Base-by-base conservation (phyloP, 441 rosid species). In the Capsella rubella region DNA sequence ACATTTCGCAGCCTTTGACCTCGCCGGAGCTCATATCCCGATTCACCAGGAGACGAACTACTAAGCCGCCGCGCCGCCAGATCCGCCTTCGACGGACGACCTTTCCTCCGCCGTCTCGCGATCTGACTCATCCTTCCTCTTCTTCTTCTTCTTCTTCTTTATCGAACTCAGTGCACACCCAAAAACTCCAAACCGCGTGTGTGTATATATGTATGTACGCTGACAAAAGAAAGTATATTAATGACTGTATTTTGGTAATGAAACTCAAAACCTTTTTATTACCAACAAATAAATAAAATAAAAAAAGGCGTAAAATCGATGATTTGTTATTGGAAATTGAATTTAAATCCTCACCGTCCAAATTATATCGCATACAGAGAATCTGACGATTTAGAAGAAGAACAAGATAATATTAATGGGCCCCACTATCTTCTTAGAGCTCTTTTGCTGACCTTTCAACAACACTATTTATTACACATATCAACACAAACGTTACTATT, bases 1-100 rank as follows among this genome's bases (percentile, higher is more conserved):
- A 87, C 97, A 89, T 87, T 94, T 73, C 97, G 84, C 52, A 88
- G 91, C 37, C 97, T 87, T 75, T 82, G 86, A 78, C 95, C 90
- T 43, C 91, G 89, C 53, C 97, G 88, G 4, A 82, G 78, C 62
- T 84, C 87, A 8, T 80, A 43, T 14, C 82, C 87, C 10, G 85
- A 63, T 15, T 77, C 74, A 3, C 68, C 46, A 27, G 63, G 78
- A 5, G 73, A 67, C 1, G 76, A 61, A 27, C 63, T 68, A 35
- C 78, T 59, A 32, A 85, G 86, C 6, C 82, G 82, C 4, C 11
- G 54, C 11, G 25, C 49, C 12, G 88, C 88, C 83, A 87, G 99
- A 90, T 94, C 95, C 74, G 93, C 87, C 87, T 92, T 91, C 57
- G 97, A 84, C 14, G 97, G 97, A 81, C 95, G 84, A 39, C 99